phyloP scores from a whole-genome alignment of 371 early-diverging fungal genomes.

The Mucor plumbeus region DNA sequence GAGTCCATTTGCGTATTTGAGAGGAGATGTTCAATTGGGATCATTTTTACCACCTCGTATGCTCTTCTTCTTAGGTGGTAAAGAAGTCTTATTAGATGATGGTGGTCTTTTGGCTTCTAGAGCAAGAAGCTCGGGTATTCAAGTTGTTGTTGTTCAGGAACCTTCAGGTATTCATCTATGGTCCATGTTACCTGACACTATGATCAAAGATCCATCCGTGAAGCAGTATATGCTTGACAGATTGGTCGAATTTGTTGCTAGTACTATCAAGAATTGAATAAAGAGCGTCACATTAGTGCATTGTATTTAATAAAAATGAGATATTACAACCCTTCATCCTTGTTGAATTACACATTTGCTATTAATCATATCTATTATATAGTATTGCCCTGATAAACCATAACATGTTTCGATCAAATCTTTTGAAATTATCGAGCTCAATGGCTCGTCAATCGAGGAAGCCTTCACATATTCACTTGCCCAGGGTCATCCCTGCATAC shows the following conservation, averaged over 20 bases:
- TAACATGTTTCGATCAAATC: background rate
- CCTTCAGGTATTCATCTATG: conserved; percentile 44
- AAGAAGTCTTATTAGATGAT: conserved; percentile 50
- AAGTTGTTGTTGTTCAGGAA: conserved; percentile 40
- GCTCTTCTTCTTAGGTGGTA: conserved; percentile 46
- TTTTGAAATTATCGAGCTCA: background rate
- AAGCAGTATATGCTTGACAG: conserved; percentile 24
- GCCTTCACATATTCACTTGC: background rate
- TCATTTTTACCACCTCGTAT: conserved; percentile 35
- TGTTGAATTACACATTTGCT: background rate
- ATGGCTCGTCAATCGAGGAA: background rate
- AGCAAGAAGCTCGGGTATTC: conserved; percentile 37
- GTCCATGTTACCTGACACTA: conserved; percentile 35
- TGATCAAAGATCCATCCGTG: conserved; percentile 24
- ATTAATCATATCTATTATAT: background rate
- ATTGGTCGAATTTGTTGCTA: conserved; percentile 27
- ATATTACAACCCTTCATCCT: background rate
- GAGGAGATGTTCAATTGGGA: conserved; percentile 19
- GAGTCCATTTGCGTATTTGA: conserved; percentile 22
- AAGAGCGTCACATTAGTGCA: conserved; percentile 5
- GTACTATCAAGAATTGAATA: conserved; percentile 10
- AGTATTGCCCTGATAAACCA: background rate
- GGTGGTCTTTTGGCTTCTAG: conserved; percentile 42
- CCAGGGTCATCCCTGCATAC: background rate
- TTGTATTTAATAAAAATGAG: background rate